A percentile compares a stretch with the other conserved stretches of the same genome.
These are phyloP conservation scores for Tricholoma hemisulphureum DNA, from an alignment of 768 basidiomycete genomes.

Conservation along the genomic window DNA sequence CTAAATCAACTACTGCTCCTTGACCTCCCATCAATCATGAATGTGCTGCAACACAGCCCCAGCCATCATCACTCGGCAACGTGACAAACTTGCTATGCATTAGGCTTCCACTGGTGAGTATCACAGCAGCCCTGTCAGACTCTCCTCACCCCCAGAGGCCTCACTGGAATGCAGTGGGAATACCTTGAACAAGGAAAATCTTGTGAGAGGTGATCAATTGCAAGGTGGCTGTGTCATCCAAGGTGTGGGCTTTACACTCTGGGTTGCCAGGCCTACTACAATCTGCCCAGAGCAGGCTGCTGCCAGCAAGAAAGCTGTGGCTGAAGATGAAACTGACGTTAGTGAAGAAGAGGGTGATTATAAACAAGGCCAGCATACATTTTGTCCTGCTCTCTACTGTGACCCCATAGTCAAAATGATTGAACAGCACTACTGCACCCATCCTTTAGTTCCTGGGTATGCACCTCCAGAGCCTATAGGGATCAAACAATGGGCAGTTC, in stretches of 20 bases:
- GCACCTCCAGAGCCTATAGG: neutral
- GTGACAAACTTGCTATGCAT: neutral
- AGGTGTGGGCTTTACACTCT: neutral
- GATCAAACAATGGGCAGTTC: neutral
- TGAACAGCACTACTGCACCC: neutral
- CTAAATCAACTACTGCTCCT: neutral
- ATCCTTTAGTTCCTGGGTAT: neutral
- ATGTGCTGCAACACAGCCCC: neutral
- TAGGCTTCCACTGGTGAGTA: neutral
- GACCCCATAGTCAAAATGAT: neutral
- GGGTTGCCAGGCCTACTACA: too few species aligned
- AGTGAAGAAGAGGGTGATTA: neutral
- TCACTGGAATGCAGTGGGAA: too few species aligned
- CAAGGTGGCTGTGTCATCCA: neutral
- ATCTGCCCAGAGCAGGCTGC: neutral
- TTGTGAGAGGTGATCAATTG: too few species aligned
- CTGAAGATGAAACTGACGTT: neutral
- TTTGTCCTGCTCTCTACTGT: neutral
- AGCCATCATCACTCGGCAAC: neutral
- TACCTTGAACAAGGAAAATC: too few species aligned
- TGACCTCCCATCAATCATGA: too few species aligned
- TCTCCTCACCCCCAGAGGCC: too few species aligned
- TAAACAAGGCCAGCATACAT: neutral
- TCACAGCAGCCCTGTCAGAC: neutral
- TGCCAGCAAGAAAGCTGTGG: neutral